Base-by-base conservation (phyloP, 805 yeast genomes). In the Tetrapisispora taiwanensis region DNA sequence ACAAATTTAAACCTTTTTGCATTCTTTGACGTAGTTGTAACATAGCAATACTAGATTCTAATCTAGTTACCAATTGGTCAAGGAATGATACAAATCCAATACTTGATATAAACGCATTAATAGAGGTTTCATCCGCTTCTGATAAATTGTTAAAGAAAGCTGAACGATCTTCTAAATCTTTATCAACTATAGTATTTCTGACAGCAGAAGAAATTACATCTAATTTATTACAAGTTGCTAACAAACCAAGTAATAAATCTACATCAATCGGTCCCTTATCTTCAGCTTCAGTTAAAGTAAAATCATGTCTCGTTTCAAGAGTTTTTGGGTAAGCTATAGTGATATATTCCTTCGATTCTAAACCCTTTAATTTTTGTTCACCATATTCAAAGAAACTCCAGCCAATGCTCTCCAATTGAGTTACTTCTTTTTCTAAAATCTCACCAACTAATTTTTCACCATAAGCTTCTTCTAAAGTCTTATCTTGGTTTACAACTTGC, bases 311-410 rank as follows among this genome's bases (percentile, higher is more conserved):
- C 3, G 81, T 67, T 3, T 71, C 72, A 45, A 89, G 66, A 24
- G 71, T 68, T 44, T 70, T 69, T 1, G 97, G 95, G 66, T 81
- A 89, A 0, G 79, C 76, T 39, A 87, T 70, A 20, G 94, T 84
- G 14, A 92, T 81, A 32, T 74, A 73, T 62, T 92, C 98, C 2
- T 95, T 95, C 30, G 88, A 81, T 72, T 92, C 98, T 15, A 92
- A 72, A 17, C 98, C 98, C 62, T 92, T 92, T 57, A 92, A 72
- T 61, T 89, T 88, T 58, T 77, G 80, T 57, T 88, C 95, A 20
- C 98, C 98, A 42, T 85, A 65, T 38, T 76, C 79, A 48, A 74
- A 74, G 47, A 78, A 73, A 13, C 66, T 71, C 72, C 81, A 82
- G 0, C 94, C 95, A 43, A 79, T 73, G 41, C 75, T 79, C 33